These are phyloP conservation scores for Arthrobotrys pseudoclavata DNA, from an alignment of 2,329 filamentous ascomycete genomes.

Conservation along the genomic window DNA sequence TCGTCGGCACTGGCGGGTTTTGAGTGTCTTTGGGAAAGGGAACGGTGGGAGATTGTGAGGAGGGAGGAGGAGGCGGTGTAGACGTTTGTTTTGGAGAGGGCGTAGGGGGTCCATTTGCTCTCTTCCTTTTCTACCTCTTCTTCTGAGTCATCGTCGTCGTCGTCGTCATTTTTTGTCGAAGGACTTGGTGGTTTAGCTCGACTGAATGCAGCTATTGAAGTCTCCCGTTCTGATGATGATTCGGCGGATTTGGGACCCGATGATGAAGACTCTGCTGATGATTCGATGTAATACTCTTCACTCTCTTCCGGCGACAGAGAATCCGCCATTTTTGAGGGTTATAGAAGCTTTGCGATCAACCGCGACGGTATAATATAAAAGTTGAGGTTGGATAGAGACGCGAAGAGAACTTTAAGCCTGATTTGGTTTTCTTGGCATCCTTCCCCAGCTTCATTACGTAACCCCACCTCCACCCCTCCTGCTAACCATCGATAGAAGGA, in stretches of 20 bases:
- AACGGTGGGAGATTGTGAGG: conserved; percentile 30
- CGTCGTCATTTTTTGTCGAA: background rate
- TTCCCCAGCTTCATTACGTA: too few species aligned
- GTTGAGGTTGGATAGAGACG: background rate
- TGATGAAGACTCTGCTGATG: conserved; percentile 4
- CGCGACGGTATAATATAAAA: conserved; percentile 30
- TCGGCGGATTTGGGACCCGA: conserved; percentile 12
- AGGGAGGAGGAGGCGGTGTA: conserved; percentile 50
- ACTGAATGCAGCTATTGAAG: background rate
- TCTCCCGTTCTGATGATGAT: background rate
- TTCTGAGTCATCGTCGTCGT: background rate
- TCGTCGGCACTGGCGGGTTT: conserved; percentile 53
- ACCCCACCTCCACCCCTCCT: too few species aligned
- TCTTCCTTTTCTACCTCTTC: background rate
- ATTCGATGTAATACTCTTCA: conserved; percentile 30
- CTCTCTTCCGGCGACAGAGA: conserved; percentile 28
- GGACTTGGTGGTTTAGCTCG: background rate
- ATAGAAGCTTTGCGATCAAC: background rate
- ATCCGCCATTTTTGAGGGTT: conserved; percentile 30
- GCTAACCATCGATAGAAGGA: too few species aligned
- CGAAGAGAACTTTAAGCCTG: background rate
- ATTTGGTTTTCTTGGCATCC: background rate
- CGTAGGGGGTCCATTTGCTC: conserved; percentile 29
- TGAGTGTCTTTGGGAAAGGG: conserved; percentile 16
- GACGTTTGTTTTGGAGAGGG: conserved; percentile 31